These are phyloP conservation scores for Scedosporium aurantiacum DNA, from an alignment of 2,329 filamentous ascomycete species.

Conservation along the genomic window DNA sequence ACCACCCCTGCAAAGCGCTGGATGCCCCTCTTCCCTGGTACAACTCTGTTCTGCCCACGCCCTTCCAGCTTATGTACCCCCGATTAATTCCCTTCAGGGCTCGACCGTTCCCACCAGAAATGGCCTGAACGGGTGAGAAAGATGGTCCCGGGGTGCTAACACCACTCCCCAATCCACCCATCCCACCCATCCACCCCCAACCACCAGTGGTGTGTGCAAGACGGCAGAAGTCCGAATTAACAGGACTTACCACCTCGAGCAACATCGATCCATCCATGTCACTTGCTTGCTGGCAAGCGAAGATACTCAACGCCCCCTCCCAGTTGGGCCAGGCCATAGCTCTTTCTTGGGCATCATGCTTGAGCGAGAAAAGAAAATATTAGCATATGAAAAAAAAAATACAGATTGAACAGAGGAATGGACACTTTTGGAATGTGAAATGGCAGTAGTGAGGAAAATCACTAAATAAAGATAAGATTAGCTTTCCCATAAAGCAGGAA, in stretches of 20 bases:
- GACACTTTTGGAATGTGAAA: background rate
- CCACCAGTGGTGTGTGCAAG: background rate
- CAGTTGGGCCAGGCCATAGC: background rate
- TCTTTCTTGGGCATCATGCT: background rate
- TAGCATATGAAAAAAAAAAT: background rate
- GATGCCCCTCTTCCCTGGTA: slow-evolving; percentile 3
- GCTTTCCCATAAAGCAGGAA: too few species aligned
- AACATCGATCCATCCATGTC: background rate
- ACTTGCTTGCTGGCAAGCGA: background rate
- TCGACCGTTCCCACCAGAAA: background rate
- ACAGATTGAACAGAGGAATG: background rate
- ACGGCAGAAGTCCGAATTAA: background rate
- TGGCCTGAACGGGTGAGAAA: background rate
- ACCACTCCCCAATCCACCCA: background rate
- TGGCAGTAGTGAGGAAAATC: background rate
- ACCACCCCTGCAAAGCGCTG: slow-evolving; percentile 6
- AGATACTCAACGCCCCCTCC: background rate
- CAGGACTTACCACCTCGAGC: background rate
- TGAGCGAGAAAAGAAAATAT: background rate
- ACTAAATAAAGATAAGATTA: background rate
- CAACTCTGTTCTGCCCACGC: slow-evolving; percentile 4
- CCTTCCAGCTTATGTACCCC: background rate
- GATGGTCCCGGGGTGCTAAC: background rate
- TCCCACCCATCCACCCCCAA: background rate
- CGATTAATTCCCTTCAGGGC: background rate